Evolutionary conservation across 148 eudicot species (phyloP).

Genomic region (Hydrangea macrophylla): DNA sequence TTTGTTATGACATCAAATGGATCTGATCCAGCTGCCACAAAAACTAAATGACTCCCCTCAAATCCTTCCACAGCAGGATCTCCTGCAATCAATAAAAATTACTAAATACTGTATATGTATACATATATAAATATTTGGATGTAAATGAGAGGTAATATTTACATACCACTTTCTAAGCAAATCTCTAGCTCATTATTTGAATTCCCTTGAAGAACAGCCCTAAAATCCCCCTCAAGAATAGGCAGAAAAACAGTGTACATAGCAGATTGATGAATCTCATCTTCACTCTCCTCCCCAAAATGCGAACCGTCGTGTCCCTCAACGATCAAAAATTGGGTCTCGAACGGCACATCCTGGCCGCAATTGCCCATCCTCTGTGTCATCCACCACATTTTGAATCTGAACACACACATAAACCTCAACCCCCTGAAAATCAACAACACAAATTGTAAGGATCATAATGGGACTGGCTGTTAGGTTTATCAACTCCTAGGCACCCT

Average conservation of each 20-base stretch:
- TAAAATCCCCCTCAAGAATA: conserved; percentile 78
- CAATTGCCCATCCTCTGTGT: conserved; percentile 72
- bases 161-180: conserved; percentile 82
- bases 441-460: no score
- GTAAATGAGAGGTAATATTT: background rate
- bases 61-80: conserved; percentile 73
- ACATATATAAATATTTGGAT: no score
- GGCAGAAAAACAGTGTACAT: conserved; percentile 72
- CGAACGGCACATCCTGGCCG: conserved; percentile 73
- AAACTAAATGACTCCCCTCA: conserved; percentile 76
- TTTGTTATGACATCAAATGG: conserved; percentile 72
- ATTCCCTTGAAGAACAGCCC: conserved; percentile 88
- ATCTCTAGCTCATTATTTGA: conserved; percentile 66
- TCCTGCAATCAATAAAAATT: conserved; percentile 37
- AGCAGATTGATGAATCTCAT: conserved; percentile 21
- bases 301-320: conserved; percentile 42
- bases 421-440: conserved; percentile 43
- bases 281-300: conserved; percentile 18
- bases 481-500: no score
- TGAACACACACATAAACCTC: conserved; percentile 79
- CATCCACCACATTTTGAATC: conserved; percentile 98
- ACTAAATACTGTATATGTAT: no score
- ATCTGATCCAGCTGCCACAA: conserved; percentile 73
- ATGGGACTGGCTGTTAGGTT: no score
- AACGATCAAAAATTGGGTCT: conserved; percentile 77